Base-by-base conservation (phyloP, 352 stramenopile genomes). In the Halophytophthora polymorphica region DNA sequence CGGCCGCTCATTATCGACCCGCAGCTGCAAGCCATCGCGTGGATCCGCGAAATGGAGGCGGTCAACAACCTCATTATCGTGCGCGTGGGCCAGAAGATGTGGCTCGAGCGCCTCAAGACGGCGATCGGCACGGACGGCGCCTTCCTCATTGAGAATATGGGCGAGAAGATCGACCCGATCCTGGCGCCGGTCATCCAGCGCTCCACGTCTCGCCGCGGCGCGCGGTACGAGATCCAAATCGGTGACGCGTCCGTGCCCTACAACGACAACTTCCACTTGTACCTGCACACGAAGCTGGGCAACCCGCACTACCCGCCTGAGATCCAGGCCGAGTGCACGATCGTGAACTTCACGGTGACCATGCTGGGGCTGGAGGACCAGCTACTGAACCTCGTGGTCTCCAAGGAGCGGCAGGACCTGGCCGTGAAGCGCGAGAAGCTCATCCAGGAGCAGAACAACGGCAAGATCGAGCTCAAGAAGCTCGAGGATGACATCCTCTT, bases 391-490 rank as follows among this genome's bases (percentile, higher is more conserved):
- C 59, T 98, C 2, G 86, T 97, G 0, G 90, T 98, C 7, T 91
- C 82, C 6, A 98, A 98, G 57, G 93, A 98, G 57, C 83, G 92
- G 21, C 65, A 84, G 10, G 80, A 93, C 60, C 45, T 95, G 33
- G 84, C 83, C 3, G 72, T 88, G 29, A 93, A 92, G 57, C 70
- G 87, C 18, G 92, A 97, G 45, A 85, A 93, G 36, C 66, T 98
- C 31, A 95, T 98, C 12, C 92, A 96, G 50, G 88, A 98, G 61
- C 94, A 97, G 49, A 98, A 98, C 58, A 81, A 96, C 36, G 96
- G 96, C 61, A 98, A 97, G 58, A 98, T 98, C 58, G 96, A 97
- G 57, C 83, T 98, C 29, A 98, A 98, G 63, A 96, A 97, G 53
- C 73, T 98, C 15, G 93, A 98, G 55, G 93, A 98, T 50, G 92